Conservation (phyloP, 768 basidiomycete species). For the Tylopilus cervinicoccineus region DNA sequence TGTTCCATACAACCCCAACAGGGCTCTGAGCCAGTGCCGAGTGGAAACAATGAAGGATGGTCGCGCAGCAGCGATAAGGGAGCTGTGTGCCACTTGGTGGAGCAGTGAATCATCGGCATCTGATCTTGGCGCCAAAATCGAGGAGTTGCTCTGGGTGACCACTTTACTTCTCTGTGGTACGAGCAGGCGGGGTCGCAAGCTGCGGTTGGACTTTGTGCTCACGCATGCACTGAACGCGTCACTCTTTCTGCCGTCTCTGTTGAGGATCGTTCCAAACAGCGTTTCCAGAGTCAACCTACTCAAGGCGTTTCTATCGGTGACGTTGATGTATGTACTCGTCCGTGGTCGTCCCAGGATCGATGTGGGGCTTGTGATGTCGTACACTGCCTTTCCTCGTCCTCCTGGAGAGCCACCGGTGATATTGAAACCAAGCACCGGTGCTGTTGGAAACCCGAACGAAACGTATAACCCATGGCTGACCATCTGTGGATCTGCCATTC, state of each 20-base stretch:
- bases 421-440: constrained; percentile 9
- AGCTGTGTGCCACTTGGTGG: constrained; percentile 40
- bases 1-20: constrained; percentile 48
- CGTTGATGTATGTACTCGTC: constrained; percentile 34
- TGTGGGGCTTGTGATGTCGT: constrained; percentile 43
- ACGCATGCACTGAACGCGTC: constrained; percentile 56
- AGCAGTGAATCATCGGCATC: constrained; percentile 20
- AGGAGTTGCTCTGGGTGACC: constrained; percentile 48
- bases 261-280: constrained; percentile 29
- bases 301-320: constrained; percentile 37
- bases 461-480: constrained; percentile 51
- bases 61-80: constrained; percentile 42
- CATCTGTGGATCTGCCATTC: constrained; percentile 41
- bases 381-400: constrained; percentile 39
- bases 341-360: constrained; percentile 55
- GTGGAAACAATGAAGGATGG: constrained; percentile 34
- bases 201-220: constrained; percentile 54
- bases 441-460: constrained; percentile 35
- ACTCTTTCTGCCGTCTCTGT: constrained; percentile 44
- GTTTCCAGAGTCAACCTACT: constrained; percentile 43
- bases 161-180: constrained; percentile 47
- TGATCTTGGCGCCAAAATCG: constrained; percentile 37
- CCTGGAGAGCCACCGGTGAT: constrained; percentile 19
- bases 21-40: constrained; percentile 35
- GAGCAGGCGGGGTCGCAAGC: constrained; percentile 42